phyloP scores from a whole-genome alignment of 208 protist species.

The Leishmania braziliensis region DNA sequence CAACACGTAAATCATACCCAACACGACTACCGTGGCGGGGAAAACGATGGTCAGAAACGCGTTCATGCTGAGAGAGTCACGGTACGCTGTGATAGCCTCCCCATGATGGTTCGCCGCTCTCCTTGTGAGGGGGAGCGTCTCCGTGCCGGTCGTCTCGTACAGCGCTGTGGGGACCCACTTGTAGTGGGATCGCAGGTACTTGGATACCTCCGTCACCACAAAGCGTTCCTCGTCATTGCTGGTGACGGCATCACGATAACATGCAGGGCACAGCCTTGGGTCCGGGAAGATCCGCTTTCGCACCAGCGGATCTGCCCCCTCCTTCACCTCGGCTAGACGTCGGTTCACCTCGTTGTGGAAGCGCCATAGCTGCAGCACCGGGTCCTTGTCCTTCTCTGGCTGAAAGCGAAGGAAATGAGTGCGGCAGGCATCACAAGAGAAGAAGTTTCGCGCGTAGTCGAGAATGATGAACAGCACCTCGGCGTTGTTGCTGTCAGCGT shows the following conservation, averaged over 20 bases:
- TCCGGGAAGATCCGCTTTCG: slow-evolving; percentile 63
- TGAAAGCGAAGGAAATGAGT: slow-evolving; percentile 57
- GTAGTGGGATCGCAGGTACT: slow-evolving; percentile 37
- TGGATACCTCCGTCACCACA: slow-evolving; percentile 14
- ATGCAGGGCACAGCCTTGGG: slow-evolving; percentile 32
- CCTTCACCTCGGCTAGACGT: slow-evolving; percentile 31
- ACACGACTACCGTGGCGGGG: slow-evolving; percentile 21
- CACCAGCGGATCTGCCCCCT: slow-evolving; percentile 56
- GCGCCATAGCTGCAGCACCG: slow-evolving; percentile 65
- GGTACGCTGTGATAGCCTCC: slow-evolving; percentile 3
- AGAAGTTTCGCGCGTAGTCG: slow-evolving; percentile 64
- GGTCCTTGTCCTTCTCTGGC: slow-evolving; percentile 28
- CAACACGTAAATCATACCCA: slow-evolving; percentile 30
- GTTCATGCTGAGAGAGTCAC: slow-evolving; percentile 18
- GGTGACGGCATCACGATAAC: slow-evolving; percentile 18
- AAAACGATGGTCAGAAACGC: slow-evolving; percentile 33
- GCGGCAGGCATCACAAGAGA: slow-evolving; percentile 61
- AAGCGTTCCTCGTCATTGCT: slow-evolving; percentile 1
- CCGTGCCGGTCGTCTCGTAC: not conserved
- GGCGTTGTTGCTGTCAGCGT: not conserved
- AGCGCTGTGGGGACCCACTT: slow-evolving; percentile 40
- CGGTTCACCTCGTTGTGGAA: slow-evolving; percentile 76
- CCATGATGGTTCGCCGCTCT: not conserved
- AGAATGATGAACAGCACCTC: slow-evolving; percentile 48
- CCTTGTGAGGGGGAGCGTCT: not conserved